Conservation (phyloP, 768 basidiomycete genomes). For the Leucogyrophana mollusca region DNA sequence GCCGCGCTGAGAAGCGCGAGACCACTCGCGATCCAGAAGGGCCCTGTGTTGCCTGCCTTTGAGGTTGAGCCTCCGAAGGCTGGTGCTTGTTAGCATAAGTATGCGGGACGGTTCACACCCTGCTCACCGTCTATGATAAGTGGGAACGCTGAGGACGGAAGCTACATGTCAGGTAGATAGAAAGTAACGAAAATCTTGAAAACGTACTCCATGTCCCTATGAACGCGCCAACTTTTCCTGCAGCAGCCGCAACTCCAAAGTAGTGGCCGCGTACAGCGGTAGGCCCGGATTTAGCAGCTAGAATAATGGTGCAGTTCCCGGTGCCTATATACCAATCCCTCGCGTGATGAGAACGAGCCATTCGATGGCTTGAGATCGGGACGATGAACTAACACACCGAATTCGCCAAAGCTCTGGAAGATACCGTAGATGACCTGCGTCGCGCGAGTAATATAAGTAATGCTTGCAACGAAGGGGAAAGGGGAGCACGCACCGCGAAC, state of each 20-base stretch:
- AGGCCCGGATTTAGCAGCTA: slow-evolving; percentile 83
- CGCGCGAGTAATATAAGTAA: neutral
- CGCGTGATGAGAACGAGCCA: no score
- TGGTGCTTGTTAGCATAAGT: no score
- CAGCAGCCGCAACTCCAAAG: slow-evolving; percentile 83
- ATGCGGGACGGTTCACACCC: no score
- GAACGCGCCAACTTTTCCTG: slow-evolving; percentile 85
- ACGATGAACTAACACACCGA: slow-evolving; percentile 45
- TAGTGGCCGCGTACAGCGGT: slow-evolving; percentile 85
- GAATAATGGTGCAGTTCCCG: slow-evolving; percentile 81
- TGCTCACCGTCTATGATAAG: slow-evolving; percentile 61
- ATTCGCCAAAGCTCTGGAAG: slow-evolving; percentile 86
- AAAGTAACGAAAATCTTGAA: slow-evolving; percentile 1
- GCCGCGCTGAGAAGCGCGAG: slow-evolving; percentile 79
- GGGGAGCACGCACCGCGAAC: slow-evolving; percentile 71
- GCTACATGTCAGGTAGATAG: neutral
- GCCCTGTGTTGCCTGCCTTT: slow-evolving; percentile 73
- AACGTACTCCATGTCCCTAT: slow-evolving; percentile 75
- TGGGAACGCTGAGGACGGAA: slow-evolving; percentile 53
- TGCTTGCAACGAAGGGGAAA: neutral
- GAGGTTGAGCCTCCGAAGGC: slow-evolving; percentile 60
- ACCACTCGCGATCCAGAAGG: slow-evolving; percentile 87
- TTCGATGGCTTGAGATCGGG: no score
- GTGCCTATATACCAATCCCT: slow-evolving; percentile 59
- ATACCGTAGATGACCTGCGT: slow-evolving; percentile 83